Evolutionary conservation across 2,329 filamentous ascomycete genomes (phyloP).

Genomic region (Cercospora canescens): DNA sequence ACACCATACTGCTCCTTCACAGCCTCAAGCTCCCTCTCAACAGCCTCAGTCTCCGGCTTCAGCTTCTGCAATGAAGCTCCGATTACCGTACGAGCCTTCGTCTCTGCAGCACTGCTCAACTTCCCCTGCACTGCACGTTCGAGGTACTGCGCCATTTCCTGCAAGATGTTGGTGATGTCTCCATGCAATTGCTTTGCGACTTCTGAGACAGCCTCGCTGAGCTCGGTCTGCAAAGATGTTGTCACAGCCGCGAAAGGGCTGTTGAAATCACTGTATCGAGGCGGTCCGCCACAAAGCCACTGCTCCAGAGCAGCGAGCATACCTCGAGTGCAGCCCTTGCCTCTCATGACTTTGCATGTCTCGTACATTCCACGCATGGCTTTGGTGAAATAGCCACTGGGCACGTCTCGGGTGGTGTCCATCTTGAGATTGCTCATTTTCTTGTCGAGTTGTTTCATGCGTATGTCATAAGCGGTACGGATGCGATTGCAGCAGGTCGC

Average conservation of each 20-base stretch:
- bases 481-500: slow-evolving; percentile 7
- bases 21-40: slow-evolving; percentile 9
- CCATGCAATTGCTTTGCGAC: not conserved
- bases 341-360: slow-evolving; percentile 8
- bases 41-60: slow-evolving; percentile 6
- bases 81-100: not conserved
- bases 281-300: not conserved
- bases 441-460: slow-evolving; percentile 9
- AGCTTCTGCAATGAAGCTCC: not conserved
- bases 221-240: not conserved
- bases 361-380: slow-evolving; percentile 25
- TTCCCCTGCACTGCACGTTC: not conserved
- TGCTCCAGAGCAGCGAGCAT: not conserved
- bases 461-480: not conserved
- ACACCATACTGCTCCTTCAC: slow-evolving; percentile 18
- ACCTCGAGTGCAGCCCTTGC: slow-evolving; percentile 8
- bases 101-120: not conserved
- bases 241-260: slow-evolving; percentile 4
- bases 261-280: not conserved
- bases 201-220: not conserved
- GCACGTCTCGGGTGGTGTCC: slow-evolving; percentile 20
- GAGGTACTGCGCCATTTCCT: not conserved
- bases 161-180: slow-evolving; percentile 16
- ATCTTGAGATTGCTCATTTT: slow-evolving; percentile 17
- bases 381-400: slow-evolving; percentile 17